Conservation (phyloP, 805 yeast genomes). For the Nakazawaea ishiwadae region DNA sequence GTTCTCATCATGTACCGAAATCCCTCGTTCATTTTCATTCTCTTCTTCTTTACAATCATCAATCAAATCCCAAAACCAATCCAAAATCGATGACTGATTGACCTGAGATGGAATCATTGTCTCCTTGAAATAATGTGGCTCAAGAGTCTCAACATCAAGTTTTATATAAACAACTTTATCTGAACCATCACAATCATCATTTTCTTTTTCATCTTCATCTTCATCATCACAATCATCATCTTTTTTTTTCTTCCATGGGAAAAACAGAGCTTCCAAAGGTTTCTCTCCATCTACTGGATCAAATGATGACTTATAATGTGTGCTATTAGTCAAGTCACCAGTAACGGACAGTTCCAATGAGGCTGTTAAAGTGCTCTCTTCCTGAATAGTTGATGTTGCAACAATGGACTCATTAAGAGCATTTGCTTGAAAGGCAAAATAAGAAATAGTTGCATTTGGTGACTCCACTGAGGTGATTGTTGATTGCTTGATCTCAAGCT, state of each 20-base stretch:
- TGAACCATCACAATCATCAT: conserved; percentile 9
- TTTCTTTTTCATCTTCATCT: too few species aligned
- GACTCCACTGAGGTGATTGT: too few species aligned
- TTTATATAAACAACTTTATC: conserved; percentile 9
- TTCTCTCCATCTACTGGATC: not conserved
- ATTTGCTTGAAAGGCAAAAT: too few species aligned
- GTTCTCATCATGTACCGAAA: conserved; percentile 3
- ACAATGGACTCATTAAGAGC: too few species aligned
- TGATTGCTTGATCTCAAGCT: too few species aligned
- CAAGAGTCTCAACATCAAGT: not conserved
- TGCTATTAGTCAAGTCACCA: too few species aligned
- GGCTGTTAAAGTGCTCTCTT: too few species aligned
- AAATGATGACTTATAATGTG: not conserved
- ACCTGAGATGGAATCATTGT: conserved; percentile 1
- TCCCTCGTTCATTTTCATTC: not conserved
- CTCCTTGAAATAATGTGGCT: conserved; percentile 1
- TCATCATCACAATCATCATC: too few species aligned
- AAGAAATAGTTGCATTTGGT: too few species aligned
- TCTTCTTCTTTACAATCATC: conserved; percentile 6
- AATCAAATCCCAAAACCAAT: conserved; percentile 7
- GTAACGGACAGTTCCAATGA: too few species aligned
- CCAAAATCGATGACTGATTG: conserved; percentile 5
- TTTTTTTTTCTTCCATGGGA: conserved; percentile 7
- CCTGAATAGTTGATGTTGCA: too few species aligned
- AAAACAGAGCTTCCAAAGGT: conserved; percentile 1